A percentile compares a stretch with the other conserved stretches of the same genome.
These are phyloP conservation scores for Helminthosporium solani DNA, from an alignment of 2,329 filamentous ascomycete genomes.

Conservation along the genomic window DNA sequence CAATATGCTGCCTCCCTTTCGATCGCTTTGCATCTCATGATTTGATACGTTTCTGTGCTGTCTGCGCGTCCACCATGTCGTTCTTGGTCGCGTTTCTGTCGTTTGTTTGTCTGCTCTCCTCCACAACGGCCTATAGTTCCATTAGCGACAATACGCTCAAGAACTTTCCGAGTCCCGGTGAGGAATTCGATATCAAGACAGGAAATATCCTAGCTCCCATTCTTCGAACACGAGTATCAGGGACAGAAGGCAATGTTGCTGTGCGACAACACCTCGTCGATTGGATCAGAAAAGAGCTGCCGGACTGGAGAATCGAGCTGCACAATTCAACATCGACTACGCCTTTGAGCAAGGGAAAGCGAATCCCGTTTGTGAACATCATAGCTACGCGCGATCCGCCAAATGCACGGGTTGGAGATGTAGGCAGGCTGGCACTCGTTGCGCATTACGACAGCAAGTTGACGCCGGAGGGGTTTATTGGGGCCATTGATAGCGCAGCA, in stretches of 20 bases:
- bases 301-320: slow-evolving; percentile 75
- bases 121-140: slow-evolving; percentile 53
- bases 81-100: slow-evolving; percentile 25
- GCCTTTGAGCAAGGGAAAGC: slow-evolving; percentile 68
- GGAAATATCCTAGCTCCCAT: slow-evolving; percentile 84
- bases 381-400: slow-evolving; percentile 91
- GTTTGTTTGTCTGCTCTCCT: slow-evolving; percentile 24
- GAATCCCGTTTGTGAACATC: slow-evolving; percentile 83
- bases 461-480: slow-evolving; percentile 81
- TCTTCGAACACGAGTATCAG: slow-evolving; percentile 82
- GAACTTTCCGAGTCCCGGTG: slow-evolving; percentile 66
- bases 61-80: slow-evolving; percentile 14
- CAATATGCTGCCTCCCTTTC: slow-evolving; percentile 14
- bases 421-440: slow-evolving; percentile 79
- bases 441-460: slow-evolving; percentile 93
- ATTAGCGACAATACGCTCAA: slow-evolving; percentile 76
- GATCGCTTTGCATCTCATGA: not conserved
- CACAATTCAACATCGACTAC: slow-evolving; percentile 89
- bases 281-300: slow-evolving; percentile 78
- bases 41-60: not conserved
- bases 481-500: slow-evolving; percentile 89
- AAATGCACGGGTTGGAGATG: slow-evolving; percentile 70
- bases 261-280: slow-evolving; percentile 81
- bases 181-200: slow-evolving; percentile 77
- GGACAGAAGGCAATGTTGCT: slow-evolving; percentile 71